A percentile compares a stretch with the other conserved stretches of the same genome.
phyloP scores from a whole-genome alignment of 352 stramenopile genomes.

The Phytophthora pisi region DNA sequence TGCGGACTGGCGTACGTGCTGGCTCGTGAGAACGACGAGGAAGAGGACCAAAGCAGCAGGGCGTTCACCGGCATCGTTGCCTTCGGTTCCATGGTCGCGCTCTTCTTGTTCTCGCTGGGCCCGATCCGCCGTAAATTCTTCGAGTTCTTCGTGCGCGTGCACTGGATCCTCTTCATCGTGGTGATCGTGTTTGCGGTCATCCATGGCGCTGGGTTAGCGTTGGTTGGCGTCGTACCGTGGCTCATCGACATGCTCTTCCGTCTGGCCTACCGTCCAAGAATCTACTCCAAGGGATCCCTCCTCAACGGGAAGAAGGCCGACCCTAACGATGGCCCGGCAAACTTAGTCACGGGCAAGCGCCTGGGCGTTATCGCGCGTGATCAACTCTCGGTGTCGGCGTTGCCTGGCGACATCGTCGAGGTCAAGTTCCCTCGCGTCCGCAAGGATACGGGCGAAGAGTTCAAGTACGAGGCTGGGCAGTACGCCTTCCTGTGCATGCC shows the following conservation, averaged over 20 bases:
- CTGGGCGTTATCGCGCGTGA: constrained; percentile 17
- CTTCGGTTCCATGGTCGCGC: constrained; percentile 31
- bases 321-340: neutral
- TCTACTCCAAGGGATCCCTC: constrained; percentile 14
- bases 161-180: constrained; percentile 51
- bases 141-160: constrained; percentile 30
- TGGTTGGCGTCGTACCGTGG: constrained; percentile 36
- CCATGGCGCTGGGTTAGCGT: constrained; percentile 32
- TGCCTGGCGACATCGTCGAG: constrained; percentile 9
- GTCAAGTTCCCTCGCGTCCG: constrained; percentile 31
- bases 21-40: constrained; percentile 3
- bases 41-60: constrained; percentile 2
- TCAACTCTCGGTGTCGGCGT: neutral
- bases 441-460: constrained; percentile 30
- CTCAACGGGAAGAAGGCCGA: constrained; percentile 8
- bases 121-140: constrained; percentile 35
- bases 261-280: constrained; percentile 13
- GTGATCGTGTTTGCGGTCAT: constrained; percentile 42
- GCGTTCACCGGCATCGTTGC: constrained; percentile 20
- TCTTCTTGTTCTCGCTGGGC: constrained; percentile 33
- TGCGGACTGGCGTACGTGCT: constrained; percentile 37
- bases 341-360: constrained; percentile 10
- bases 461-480: constrained; percentile 35
- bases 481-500: constrained; percentile 52
- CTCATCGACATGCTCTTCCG: constrained; percentile 43